Percentiles rank a stretch among this genome's conserved stretches.
phyloP scores from a whole-genome alignment of 371 early-diverging fungal species.

The Choanephora cucurbitarum region DNA sequence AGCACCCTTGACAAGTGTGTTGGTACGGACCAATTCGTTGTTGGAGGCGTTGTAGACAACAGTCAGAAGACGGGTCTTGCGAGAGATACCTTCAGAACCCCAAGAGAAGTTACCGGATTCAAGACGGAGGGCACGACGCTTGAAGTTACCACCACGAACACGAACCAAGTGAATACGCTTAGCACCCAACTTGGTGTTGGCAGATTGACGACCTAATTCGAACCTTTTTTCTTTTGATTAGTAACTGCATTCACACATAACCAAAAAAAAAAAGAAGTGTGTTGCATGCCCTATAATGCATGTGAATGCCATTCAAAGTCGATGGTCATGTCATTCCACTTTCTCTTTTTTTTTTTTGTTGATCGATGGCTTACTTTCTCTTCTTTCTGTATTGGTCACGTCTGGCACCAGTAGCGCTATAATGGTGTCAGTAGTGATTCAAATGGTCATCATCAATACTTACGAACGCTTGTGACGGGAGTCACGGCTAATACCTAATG shows the following conservation, averaged over 20 bases:
- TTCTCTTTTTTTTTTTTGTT: not conserved
- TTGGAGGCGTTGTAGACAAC: slow-evolving; percentile 99
- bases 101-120: slow-evolving; percentile 98
- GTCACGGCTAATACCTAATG: slow-evolving; percentile 92
- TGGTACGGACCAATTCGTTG: slow-evolving; percentile 99
- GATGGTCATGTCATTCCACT: not conserved
- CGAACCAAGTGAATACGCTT: slow-evolving; percentile 94
- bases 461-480: slow-evolving; percentile 91
- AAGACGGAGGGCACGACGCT: slow-evolving; percentile 97
- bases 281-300: not conserved
- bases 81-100: slow-evolving; percentile 92
- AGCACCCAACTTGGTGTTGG: slow-evolving; percentile 96
- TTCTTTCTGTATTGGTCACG: slow-evolving; percentile 97
- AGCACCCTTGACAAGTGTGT: slow-evolving; percentile 98
- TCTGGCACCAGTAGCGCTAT: slow-evolving; percentile 95
- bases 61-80: slow-evolving; percentile 94
- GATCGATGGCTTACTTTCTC: slow-evolving; percentile 54
- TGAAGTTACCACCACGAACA: slow-evolving; percentile 98
- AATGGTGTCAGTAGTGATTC: not conserved
- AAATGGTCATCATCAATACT: slow-evolving; percentile 5
- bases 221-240: slow-evolving; percentile 68
- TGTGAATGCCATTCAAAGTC: no score
- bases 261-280: not conserved
- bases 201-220: slow-evolving; percentile 96
- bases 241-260: not conserved